Base-by-base conservation (phyloP, 495 filamentous ascomycete species). In the Aspergillus homomorphus region DNA sequence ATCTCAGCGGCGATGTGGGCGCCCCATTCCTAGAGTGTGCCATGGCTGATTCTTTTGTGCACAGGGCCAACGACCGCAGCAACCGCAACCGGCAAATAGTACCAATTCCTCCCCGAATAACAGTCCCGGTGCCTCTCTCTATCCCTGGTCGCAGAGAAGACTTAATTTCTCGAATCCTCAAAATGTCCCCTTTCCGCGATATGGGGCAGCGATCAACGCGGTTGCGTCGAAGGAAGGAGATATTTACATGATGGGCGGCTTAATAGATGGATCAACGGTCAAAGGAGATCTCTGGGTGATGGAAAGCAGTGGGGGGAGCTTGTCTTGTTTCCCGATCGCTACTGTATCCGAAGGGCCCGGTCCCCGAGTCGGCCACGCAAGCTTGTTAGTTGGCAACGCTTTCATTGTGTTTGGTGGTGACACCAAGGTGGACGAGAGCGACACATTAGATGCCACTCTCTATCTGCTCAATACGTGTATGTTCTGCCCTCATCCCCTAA, bases 391-490 rank as follows among this genome's bases (percentile, higher is more conserved):
- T 38, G 95, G 95, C 21, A 99, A 99, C 76, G 95, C 95, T 1
- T 99, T 97, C 67, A 99, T 99, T 63, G 94, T 99, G 15, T 99
- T 96, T 70, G 95, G 95, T 23, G 95, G 95, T 65, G 95, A 99
- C 70, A 99, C 95, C 22, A 98, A 98, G 74, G 86, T 95, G 65
- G 91, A 98, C 60, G 93, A 97, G 60, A 82, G 80, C 6, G 95
- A 99, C 72, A 78, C 89, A 28, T 70, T 99, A 52, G 95, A 99
- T 64, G 92, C 98, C 73, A 97, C 93, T 8, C 74, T 99, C 15
- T 99, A 99, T 72, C 82, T 99, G 20, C 77, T 99, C 42, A 99
- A 99, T 78, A 99, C 95, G 49, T 96, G 95, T 98, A 82, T 72
- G 92, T 75, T 45, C 22, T 14, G 33, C 38, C 1, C 22, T 1